Evolutionary conservation across 2,329 filamentous ascomycete genomes (phyloP), one percentile per base, ranked within the genome.

Genomic region (Fusarium transvaalense): DNA sequence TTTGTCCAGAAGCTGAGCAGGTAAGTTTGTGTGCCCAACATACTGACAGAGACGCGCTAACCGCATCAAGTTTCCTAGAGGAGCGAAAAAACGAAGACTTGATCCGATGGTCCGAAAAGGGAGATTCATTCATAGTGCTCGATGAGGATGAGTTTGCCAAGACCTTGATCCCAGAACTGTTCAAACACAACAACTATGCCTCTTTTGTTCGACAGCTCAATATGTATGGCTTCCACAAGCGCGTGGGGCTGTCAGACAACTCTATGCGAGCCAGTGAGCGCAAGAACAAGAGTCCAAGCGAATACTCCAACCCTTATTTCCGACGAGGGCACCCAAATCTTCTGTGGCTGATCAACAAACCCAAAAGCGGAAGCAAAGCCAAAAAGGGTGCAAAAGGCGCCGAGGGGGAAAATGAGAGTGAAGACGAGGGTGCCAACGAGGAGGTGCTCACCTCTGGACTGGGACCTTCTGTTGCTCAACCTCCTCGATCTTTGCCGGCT

Each of bases 81-180:
- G 91, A 97, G 75, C 90, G 91, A 38, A 95, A 95, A 77, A 97
- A 98, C 76, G 95, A 94, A 4, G 93, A 97, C 34, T 84, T 98
- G 48, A 99, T 99, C 76, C 90, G 95, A 72, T 99, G 96, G 96
- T 97, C 96, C 1, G 93, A 97, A 74, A 93, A 95, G 75, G 96
- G 96, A 31, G 94, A 97, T 76, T 97, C 95, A 0, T 99, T 99
- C 80, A 92, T 98, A 58, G 95, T 99, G 5, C 82, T 98, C 10
- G 95, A 99, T 75, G 96, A 99, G 80, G 96, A 99, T 76, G 95
- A 97, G 81, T 99, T 99, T 77, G 97, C 96, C 21, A 98, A 97
- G 81, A 93, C 92, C 37, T 91, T 99, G 72, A 92, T 99, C 25
- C 96, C 96, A 1, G 97, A 98, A 79, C 90, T 98, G 66, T 99